Conservation (phyloP, 345 rosid genomes). For the Arabis alpina region DNA sequence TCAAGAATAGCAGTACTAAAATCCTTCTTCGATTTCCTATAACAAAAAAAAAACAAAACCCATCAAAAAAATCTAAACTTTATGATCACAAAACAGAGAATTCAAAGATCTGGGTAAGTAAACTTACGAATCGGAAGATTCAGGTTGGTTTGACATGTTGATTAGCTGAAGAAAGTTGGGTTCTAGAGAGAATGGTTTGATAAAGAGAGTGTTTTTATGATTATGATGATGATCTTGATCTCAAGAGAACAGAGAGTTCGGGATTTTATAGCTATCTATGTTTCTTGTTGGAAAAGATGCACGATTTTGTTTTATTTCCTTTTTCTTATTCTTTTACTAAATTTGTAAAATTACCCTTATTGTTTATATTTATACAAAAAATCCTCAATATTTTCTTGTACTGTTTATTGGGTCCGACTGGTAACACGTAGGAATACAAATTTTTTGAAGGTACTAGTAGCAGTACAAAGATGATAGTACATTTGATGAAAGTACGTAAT, state of each 20-base stretch:
- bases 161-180: not conserved
- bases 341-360: not conserved
- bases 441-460: too few species aligned
- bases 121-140: slow-evolving; percentile 86
- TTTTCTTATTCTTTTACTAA: not conserved
- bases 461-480: too few species aligned
- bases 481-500: too few species aligned
- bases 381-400: not conserved
- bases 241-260: not conserved
- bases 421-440: too few species aligned
- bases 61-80: slow-evolving; percentile 6
- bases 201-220: not conserved
- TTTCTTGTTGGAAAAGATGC: slow-evolving; percentile 61
- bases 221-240: slow-evolving; percentile 9
- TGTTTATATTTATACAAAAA: not conserved
- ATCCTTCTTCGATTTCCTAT: slow-evolving; percentile 80
- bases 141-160: slow-evolving; percentile 73
- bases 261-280: slow-evolving; percentile 30
- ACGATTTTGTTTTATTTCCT: slow-evolving; percentile 20
- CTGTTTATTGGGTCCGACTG: too few species aligned
- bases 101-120: slow-evolving; percentile 46
- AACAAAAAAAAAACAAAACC: slow-evolving; percentile 11
- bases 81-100: not conserved
- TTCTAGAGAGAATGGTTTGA: slow-evolving; percentile 23
- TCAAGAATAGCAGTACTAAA: slow-evolving; percentile 91